Evolutionary conservation across 805 yeast genomes (phyloP).

Genomic region (Starmerella ratchasimensis): DNA sequence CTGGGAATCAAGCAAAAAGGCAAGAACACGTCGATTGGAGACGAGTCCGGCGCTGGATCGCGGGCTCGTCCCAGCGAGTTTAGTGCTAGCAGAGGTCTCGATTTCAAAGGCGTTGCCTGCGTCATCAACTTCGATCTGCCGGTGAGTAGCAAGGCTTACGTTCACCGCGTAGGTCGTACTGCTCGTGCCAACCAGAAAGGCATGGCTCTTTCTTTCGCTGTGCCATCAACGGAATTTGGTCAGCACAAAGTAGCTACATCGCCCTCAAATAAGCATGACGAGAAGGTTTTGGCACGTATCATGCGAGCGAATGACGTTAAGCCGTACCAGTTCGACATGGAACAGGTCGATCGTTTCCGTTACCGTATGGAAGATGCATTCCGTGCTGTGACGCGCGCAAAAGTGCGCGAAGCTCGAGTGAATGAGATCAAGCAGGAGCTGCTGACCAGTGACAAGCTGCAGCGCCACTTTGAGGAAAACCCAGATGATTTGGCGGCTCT

Average conservation of each 20-base stretch:
- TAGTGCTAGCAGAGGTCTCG: slow-evolving; percentile 94
- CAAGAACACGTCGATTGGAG: slow-evolving; percentile 10
- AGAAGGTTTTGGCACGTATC: slow-evolving; percentile 65
- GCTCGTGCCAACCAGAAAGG: slow-evolving; percentile 96
- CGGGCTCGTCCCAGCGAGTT: slow-evolving; percentile 53
- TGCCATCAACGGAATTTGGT: slow-evolving; percentile 70
- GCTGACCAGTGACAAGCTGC: slow-evolving; percentile 74
- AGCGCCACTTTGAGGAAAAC: slow-evolving; percentile 91
- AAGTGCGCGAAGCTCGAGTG: slow-evolving; percentile 85
- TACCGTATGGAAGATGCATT: slow-evolving; percentile 96
- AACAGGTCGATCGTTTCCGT: slow-evolving; percentile 88
- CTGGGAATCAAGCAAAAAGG: slow-evolving; percentile 26
- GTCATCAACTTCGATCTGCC: slow-evolving; percentile 93
- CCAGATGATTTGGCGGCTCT: slow-evolving; percentile 83
- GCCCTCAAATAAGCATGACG: slow-evolving; percentile 64
- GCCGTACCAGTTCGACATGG: slow-evolving; percentile 83
- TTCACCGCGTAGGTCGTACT: slow-evolving; percentile 91
- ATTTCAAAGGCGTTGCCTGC: slow-evolving; percentile 90
- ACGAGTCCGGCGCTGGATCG: slow-evolving; percentile 4
- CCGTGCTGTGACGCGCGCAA: slow-evolving; percentile 79
- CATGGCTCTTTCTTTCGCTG: slow-evolving; percentile 84
- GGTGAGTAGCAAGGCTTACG: slow-evolving; percentile 71
- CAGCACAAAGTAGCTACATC: slow-evolving; percentile 73
- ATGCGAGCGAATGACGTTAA: slow-evolving; percentile 58
- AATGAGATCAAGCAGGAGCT: slow-evolving; percentile 79